Base-by-base conservation (phyloP, 2,329 filamentous ascomycete genomes). In the Monilinia fructicola region DNA sequence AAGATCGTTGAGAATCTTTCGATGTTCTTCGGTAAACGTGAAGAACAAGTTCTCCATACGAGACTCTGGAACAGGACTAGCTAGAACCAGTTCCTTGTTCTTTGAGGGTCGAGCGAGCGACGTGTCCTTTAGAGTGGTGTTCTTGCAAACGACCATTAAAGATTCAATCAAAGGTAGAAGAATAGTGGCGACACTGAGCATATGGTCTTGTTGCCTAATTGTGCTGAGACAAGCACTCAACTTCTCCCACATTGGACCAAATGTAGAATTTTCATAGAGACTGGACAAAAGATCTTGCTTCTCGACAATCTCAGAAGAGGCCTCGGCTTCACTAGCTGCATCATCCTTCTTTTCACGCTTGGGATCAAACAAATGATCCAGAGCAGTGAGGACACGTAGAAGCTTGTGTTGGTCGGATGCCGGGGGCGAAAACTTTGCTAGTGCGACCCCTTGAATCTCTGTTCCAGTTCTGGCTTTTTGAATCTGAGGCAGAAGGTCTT, bases 121-220 rank as follows among this genome's bases (percentile, higher is more conserved):
- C 35, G 69, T 59, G 44, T 74, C 75, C 77, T 71, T 84, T 77
- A 56, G 79, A 1, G 92, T 90, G 11, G 93, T 97, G 78, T 98
- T 98, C 82, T 98, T 99, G 85, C 96, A 99, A 38, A 99, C 93
- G 64, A 99, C 95, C 95, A 99, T 99, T 69, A 99, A 83, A 7
- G 93, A 92, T 78, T 99, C 95, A 69, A 99, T 97, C 40, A 99
- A 82, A 40, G 95, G 95, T 46, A 98, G 82, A 35, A 99, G 84
- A 70, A 98, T 98, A 0, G 94, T 98, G 40, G 95, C 96, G 66
- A 99, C 93, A 74, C 96, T 97, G 75, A 98, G 87, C 89, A 98
- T 95, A 76, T 92, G 96, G 76, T 96, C 93, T 67, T 93, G 91
- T 78, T 96, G 87, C 62, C 92, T 90, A 72, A 99, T 97, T 11